A percentile compares a stretch with the other conserved stretches of the same genome.
Conservation (phyloP, 225 moss, liverwort and hornwort species). For the Polytrichum formosum region DNA sequence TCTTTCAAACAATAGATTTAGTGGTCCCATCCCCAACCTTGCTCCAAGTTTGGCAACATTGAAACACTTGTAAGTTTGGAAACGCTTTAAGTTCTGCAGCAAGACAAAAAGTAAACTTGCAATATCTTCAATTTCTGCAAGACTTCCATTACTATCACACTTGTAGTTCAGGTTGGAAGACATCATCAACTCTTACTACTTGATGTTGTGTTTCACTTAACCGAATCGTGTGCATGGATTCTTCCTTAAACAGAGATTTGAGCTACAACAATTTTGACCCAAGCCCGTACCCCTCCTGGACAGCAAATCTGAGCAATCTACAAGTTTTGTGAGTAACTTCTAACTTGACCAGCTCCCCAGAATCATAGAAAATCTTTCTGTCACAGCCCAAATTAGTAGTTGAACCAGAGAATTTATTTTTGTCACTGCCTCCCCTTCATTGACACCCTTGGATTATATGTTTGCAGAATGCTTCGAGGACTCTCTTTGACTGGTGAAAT, state of each 20-base stretch:
- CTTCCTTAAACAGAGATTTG: slow-evolving; percentile 32
- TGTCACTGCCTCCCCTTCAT: not conserved
- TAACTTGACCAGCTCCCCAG: not conserved
- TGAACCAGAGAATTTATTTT: no score
- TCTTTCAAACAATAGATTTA: slow-evolving; percentile 21
- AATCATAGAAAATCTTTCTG: not conserved
- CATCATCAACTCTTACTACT: not conserved
- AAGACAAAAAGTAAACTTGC: not conserved
- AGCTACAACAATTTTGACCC: slow-evolving; percentile 27
- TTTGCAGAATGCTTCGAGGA: slow-evolving; percentile 29
- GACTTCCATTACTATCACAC: not conserved
- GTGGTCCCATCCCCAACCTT: slow-evolving; percentile 23
- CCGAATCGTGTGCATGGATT: not conserved
- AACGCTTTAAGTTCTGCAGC: not conserved
- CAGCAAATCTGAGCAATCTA: slow-evolving; percentile 18
- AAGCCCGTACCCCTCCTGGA: slow-evolving; percentile 25
- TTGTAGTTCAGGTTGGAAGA: not conserved
- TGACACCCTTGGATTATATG: not conserved
- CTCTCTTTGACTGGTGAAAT: slow-evolving; percentile 20
- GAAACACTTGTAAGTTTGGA: slow-evolving; percentile 12
- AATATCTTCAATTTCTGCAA: not conserved
- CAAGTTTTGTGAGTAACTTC: slow-evolving; percentile 26
- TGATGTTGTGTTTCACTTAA: not conserved
- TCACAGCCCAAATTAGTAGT: no score
- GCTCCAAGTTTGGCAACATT: not conserved